These are phyloP conservation scores for Populus tomentosa DNA, from an alignment of 441 rosid species.

Conservation along the genomic window DNA sequence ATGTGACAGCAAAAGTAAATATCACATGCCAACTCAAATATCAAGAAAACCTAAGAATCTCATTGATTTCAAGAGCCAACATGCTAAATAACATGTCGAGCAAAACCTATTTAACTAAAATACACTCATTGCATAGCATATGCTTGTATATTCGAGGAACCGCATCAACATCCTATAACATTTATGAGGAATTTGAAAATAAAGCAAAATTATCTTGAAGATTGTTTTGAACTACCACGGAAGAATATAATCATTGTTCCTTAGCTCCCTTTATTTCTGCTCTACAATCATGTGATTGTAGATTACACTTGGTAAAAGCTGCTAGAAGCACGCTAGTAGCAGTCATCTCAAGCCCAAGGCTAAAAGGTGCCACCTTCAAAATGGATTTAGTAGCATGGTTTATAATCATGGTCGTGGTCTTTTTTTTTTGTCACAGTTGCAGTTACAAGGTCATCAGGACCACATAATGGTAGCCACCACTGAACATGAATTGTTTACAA, in stretches of 20 bases:
- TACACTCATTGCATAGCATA: background rate
- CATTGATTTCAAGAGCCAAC: background rate
- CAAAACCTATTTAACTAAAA: background rate
- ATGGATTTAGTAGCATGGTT: background rate
- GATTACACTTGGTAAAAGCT: background rate
- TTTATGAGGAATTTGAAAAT: background rate
- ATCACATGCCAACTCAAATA: constrained; percentile 7
- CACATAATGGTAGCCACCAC: background rate
- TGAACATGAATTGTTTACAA: background rate
- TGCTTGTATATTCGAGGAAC: background rate
- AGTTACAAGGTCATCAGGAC: background rate
- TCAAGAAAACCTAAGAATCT: background rate
- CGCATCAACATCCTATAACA: background rate
- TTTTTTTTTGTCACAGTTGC: background rate
- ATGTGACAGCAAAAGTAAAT: constrained; percentile 10
- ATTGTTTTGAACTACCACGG: too few species aligned
- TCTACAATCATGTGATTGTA: too few species aligned
- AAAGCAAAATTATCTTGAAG: background rate
- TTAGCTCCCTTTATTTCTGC: background rate
- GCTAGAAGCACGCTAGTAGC: background rate
- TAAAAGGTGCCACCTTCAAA: background rate
- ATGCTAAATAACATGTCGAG: background rate
- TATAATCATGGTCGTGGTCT: background rate
- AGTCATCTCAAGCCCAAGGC: background rate
- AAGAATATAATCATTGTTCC: background rate